Evolutionary conservation across 176 grass and related monocot species (phyloP), one percentile per base, ranked within the genome.

Genomic region (Zoysia pacifica): DNA sequence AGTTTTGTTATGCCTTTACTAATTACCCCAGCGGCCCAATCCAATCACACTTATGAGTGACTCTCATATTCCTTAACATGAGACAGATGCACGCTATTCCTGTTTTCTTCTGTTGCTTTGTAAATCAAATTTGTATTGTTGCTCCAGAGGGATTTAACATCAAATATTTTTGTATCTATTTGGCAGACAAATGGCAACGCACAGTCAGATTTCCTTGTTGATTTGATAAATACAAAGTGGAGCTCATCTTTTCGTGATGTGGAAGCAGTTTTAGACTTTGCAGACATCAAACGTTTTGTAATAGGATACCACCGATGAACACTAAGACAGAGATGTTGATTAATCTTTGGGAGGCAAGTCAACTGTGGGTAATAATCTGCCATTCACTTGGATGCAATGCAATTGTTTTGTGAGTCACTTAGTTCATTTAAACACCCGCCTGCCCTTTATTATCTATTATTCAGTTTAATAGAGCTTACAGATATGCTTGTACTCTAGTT

Each of bases 131-230:
- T 54, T 11, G 12, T 80, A 16, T 75, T 84, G 15, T 84, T 52
- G 4, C 70, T 70, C 13, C 35, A 72, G 40, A 78, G 14, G 56
- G 16, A 65, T 19, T 40, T 89, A 39, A 81, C 65, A 51, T 37
- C 44, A 78, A 9, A 86, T 46, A 5, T 79, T 12, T 70, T 1
- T 91, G 4, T 47, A 4, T 35, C 49, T 79, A 13, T 79, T 47
- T 79, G 59, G 59, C 87, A 99, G 92, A 99, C 96, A 79, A 99
- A 99, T 80, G 96, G 96, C 12, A 81, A 93, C 42, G 54, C 78
- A 44, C 96, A 99, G 66, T 93, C 96, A 0, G 76, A 95, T 52
- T 88, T 95, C 70, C 84, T 99, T 66, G 88, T 90, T 45, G 80
- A 86, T 62, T 83, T 88, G 56, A 84, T 93, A 76, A 86, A 51